phyloP scores from a whole-genome alignment of 768 basidiomycete genomes.

The Rhizopogon roseolus region DNA sequence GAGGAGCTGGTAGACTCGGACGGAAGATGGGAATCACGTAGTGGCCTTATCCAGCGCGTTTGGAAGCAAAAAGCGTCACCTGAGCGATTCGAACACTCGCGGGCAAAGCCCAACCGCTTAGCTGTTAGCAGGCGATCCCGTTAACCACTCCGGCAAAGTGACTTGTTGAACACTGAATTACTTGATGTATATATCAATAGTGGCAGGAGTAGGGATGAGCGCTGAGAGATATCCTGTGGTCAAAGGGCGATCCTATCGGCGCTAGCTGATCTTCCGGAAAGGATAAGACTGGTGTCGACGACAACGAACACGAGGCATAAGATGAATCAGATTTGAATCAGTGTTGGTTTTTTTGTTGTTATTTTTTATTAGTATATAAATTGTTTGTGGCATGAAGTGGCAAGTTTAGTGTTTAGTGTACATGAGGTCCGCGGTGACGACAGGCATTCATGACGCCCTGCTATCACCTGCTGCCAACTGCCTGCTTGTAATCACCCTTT shows the following conservation, averaged over 20 bases:
- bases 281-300: too few species aligned
- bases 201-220: too few species aligned
- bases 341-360: not conserved
- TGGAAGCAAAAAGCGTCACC: conserved; percentile 50
- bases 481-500: conserved; percentile 5
- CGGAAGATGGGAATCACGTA: too few species aligned
- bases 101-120: conserved; percentile 57
- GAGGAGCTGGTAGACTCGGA: too few species aligned
- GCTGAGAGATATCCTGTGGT: too few species aligned
- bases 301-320: not conserved
- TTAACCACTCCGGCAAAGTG: conserved; percentile 97
- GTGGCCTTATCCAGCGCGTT: too few species aligned
- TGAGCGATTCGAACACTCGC: conserved; percentile 61
- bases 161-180: conserved; percentile 23
- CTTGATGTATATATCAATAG: too few species aligned
- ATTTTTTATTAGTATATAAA: not conserved
- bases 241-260: too few species aligned
- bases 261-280: too few species aligned
- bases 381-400: not conserved
- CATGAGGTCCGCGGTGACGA: not conserved
- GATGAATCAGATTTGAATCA: not conserved
- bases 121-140: conserved; percentile 70
- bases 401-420: not conserved
- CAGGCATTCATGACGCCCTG: too few species aligned
- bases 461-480: not conserved